phyloP scores from a whole-genome alignment of 768 basidiomycete genomes.

The Suillus bovinus region DNA sequence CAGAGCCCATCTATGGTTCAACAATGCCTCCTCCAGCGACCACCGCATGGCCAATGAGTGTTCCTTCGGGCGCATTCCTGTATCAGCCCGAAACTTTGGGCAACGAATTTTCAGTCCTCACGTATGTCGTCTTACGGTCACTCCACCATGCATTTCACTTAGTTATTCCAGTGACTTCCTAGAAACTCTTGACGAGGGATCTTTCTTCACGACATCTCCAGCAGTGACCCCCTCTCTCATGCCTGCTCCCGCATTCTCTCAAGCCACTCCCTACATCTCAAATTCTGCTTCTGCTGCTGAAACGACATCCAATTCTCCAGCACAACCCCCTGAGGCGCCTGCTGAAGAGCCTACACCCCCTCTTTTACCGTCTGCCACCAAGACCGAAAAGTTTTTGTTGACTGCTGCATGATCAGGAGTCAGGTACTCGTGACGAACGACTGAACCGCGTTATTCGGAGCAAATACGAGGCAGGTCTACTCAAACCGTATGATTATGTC shows the following conservation, averaged over 20 bases:
- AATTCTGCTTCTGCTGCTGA: slow-evolving; percentile 20
- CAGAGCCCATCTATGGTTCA: slow-evolving; percentile 26
- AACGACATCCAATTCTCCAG: slow-evolving; percentile 22
- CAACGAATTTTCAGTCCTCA: slow-evolving; percentile 81
- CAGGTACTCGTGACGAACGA: slow-evolving; percentile 87
- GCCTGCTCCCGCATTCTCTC: slow-evolving; percentile 37
- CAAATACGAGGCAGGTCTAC: slow-evolving; percentile 93
- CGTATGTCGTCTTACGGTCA: slow-evolving; percentile 44
- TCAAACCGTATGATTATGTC: slow-evolving; percentile 96
- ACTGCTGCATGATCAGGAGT: slow-evolving; percentile 94
- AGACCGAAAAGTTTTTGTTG: slow-evolving; percentile 86
- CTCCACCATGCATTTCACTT: not conserved
- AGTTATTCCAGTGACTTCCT: slow-evolving; percentile 70
- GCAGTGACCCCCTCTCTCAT: slow-evolving; percentile 51
- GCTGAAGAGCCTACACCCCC: slow-evolving; percentile 44
- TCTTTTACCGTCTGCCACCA: slow-evolving; percentile 71
- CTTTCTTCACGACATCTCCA: slow-evolving; percentile 71
- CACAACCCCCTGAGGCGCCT: slow-evolving; percentile 24
- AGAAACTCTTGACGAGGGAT: slow-evolving; percentile 82
- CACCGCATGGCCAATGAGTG: slow-evolving; percentile 56
- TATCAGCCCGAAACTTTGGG: slow-evolving; percentile 76
- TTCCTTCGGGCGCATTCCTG: slow-evolving; percentile 52
- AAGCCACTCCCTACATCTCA: slow-evolving; percentile 18
- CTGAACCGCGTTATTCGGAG: slow-evolving; percentile 90
- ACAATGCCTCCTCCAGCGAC: slow-evolving; percentile 29